These are phyloP conservation scores for Dictyostelium purpureum DNA, from an alignment of 78 protist species.

Conservation along the genomic window DNA sequence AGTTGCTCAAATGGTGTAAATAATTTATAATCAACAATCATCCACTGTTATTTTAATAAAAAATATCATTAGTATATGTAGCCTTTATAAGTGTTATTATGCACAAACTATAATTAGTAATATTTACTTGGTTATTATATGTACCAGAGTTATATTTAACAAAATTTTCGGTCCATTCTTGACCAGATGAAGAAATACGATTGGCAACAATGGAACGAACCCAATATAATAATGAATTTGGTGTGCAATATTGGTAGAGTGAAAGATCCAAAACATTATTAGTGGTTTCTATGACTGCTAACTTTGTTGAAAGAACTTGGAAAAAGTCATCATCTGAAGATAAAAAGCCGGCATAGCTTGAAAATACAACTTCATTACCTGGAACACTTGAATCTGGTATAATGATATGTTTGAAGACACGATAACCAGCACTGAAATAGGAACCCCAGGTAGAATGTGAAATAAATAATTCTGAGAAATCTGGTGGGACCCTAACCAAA, in stretches of 20 bases:
- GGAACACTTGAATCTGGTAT: constrained; percentile 10
- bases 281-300: constrained; percentile 82
- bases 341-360: constrained; percentile 50
- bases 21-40: constrained; percentile 75
- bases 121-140: constrained; percentile 90
- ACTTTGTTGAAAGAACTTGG: neutral
- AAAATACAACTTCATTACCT: constrained; percentile 13
- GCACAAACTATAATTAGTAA: no score
- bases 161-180: constrained; percentile 80
- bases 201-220: constrained; percentile 81
- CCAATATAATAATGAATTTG: constrained; percentile 70
- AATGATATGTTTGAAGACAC: constrained; percentile 22
- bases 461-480: constrained; percentile 18
- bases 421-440: neutral
- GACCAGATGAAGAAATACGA: constrained; percentile 66
- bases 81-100: no score
- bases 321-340: constrained; percentile 64
- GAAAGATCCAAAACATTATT: constrained; percentile 46
- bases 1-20: constrained; percentile 68
- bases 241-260: constrained; percentile 13
- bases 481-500: constrained; percentile 28
- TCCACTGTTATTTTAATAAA: no score
- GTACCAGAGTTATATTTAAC: constrained; percentile 84
- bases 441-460: constrained; percentile 61
- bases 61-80: no score